Percentiles rank a stretch among this genome's conserved stretches.
phyloP scores from a whole-genome alignment of 257 asterid genomes.

The Fraxinus quadrangulata region DNA sequence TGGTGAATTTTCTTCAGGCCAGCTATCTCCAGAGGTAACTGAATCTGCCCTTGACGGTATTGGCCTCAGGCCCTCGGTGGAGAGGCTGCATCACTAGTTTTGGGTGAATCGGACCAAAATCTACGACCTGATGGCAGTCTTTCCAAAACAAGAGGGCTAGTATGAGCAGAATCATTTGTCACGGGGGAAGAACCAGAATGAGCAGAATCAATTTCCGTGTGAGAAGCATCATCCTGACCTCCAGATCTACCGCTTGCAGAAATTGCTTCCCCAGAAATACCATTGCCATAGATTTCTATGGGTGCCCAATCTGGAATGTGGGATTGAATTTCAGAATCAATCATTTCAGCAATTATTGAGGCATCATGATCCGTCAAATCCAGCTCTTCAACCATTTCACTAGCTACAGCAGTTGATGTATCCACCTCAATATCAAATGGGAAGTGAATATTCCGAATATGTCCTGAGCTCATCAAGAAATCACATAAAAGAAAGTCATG shows the following conservation, averaged over 20 bases:
- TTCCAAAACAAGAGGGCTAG: constrained; percentile 56
- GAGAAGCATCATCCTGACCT: constrained; percentile 36
- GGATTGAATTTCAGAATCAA: constrained; percentile 71
- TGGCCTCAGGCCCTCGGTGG: constrained; percentile 40
- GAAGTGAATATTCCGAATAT: constrained; percentile 86
- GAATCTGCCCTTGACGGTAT: constrained; percentile 54
- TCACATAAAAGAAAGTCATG: not conserved
- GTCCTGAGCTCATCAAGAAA: constrained; percentile 45
- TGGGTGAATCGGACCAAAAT: constrained; percentile 88
- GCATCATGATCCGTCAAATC: constrained; percentile 88
- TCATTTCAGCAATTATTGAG: constrained; percentile 88
- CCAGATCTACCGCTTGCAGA: constrained; percentile 39
- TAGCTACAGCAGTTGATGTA: constrained; percentile 89
- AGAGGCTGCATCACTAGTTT: constrained; percentile 56
- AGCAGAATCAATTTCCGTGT: constrained; percentile 29
- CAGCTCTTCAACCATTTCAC: constrained; percentile 98
- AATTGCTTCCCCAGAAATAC: constrained; percentile 30
- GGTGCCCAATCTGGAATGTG: constrained; percentile 83
- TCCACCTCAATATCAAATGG: constrained; percentile 89
- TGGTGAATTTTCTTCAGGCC: constrained; percentile 61
- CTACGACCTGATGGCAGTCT: constrained; percentile 81
- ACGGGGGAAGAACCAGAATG: constrained; percentile 15
- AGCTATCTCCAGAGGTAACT: constrained; percentile 50
- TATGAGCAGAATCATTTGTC: not conserved
- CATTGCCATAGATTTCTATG: constrained; percentile 38